These are phyloP conservation scores for Globisporangium sylvaticum DNA, from an alignment of 352 stramenopile species.

Conservation along the genomic window DNA sequence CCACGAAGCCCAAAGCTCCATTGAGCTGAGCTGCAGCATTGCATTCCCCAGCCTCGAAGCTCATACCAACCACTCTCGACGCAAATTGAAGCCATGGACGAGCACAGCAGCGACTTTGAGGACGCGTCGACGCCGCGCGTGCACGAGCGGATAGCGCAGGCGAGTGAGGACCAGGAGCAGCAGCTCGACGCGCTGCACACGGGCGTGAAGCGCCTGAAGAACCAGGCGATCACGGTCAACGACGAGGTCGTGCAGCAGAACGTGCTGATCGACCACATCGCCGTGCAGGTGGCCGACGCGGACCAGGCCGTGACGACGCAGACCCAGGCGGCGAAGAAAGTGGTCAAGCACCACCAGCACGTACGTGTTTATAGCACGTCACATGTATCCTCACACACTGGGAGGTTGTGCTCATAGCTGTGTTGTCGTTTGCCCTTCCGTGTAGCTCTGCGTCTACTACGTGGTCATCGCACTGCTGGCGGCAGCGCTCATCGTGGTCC, in stretches of 20 bases:
- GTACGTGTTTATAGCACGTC: constrained; percentile 14
- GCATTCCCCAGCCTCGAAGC: neutral
- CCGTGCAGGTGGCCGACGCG: constrained; percentile 38
- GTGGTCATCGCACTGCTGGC: constrained; percentile 48
- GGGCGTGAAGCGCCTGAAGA: constrained; percentile 47
- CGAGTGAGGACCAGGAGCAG: constrained; percentile 42
- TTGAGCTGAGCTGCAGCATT: constrained; percentile 1
- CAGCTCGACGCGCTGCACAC: constrained; percentile 55
- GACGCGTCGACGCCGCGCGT: constrained; percentile 47
- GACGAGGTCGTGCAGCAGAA: constrained; percentile 60
- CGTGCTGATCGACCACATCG: constrained; percentile 52
- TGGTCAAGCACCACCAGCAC: constrained; percentile 37
- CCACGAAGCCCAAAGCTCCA: neutral
- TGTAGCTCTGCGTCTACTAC: constrained; percentile 50
- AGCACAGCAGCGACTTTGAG: constrained; percentile 38
- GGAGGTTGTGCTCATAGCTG: too few species aligned
- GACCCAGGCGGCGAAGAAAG: constrained; percentile 47
- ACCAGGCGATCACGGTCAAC: constrained; percentile 50
- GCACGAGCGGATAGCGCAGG: constrained; percentile 47
- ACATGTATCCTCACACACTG: too few species aligned
- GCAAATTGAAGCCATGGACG: constrained; percentile 12
- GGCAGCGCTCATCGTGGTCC: constrained; percentile 46
- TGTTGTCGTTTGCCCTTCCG: too few species aligned
- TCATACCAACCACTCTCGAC: neutral
- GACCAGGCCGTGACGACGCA: constrained; percentile 43